Evolutionary conservation across 2,329 filamentous ascomycete species (phyloP), one percentile per base, ranked within the genome.

Genomic region (Onygenales sp.): DNA sequence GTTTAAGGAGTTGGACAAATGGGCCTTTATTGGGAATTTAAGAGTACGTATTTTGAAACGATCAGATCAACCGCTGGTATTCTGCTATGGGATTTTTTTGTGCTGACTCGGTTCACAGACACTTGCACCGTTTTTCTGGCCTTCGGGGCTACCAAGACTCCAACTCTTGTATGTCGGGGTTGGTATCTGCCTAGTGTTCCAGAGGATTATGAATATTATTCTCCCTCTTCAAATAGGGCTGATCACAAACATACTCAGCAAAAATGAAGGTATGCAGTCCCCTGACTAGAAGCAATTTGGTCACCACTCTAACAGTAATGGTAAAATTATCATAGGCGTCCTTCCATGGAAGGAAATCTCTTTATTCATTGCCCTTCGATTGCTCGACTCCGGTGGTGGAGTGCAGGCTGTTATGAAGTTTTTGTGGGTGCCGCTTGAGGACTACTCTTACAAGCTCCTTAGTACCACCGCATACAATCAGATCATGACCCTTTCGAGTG

Each of bases 151-250:
- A 61, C 77, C 75, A 51, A 67, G 71, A 11, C 77, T 93, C 14
- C 87, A 93, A 65, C 66, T 86, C 14, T 83, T 84, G 52, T 80
- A 87, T 17, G 71, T 79, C 9, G 74, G 87, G 3, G 84, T 93
- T 44, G 78, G 79, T 0, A 43, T 87, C 1, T 86, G 86, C 59
- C 74, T 93, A 21, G 66, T 90, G n/a, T 73, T 77, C 50, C 80
- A 84, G 52, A 88, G 91, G 58, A 80, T 80, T 4, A 73, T 94
- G 49, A 88, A 90, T 60, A 74, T 95, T 11, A 71, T 94, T 42
- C 82, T 89, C 34, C 89, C 89, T n/a, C 80, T 86, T 17, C 87
- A 93, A 64, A 81, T 92, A 34, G 89, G 88, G 58, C 82, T 87
- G 54, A 83, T 95, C 57, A 84, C 88, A 58, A 82, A 93, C 62